Evolutionary conservation across 2,329 filamentous ascomycete species (phyloP), one percentile per base, ranked within the genome.

Genomic region (Elsinoe batatas): DNA sequence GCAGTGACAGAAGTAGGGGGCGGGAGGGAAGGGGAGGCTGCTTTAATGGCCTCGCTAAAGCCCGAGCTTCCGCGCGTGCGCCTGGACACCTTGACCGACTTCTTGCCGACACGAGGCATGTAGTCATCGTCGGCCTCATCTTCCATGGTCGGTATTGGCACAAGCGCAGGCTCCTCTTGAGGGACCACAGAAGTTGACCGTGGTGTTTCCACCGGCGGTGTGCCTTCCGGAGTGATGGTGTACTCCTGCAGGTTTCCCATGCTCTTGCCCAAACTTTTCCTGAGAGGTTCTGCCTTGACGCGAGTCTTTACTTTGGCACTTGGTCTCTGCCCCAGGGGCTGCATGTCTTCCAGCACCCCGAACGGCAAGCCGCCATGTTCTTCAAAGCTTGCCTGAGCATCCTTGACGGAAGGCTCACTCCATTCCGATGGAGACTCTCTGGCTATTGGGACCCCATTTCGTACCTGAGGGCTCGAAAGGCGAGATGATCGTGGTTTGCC

Each of bases 261-360:
- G 61, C 72, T 75, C 61, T 69, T 73, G 56, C 66, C 67, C 57
- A 73, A 58, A 22, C 68, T 69, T 55, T 73, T 72, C 53, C 71
- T 69, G n/a, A 56, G 50, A 13, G 43, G 40, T 50, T 74, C 71
- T 30, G 68, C 67, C 64, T 75, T 78, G 57, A 77, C 68, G 61
- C 77, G 75, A 59, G 75, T 74, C 71, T 82, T 81, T 61, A 83
- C 74, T 66, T 81, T 79, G 47, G 78, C 71, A 18, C 77, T 78
- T 11, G 90, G 90, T 62, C 83, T 76, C 55, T 83, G 79, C 38
- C 90, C 90, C 56, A 95, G 73, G 22, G 90, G 84, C 54, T 83
- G 84, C 90, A 95, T 95, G 64, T 84, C 84, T 69, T 88, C 84
- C 57, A 94, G 75, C 15, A 94, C 87, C 60, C 87, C 87, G 68